These are phyloP conservation scores for Phylloporus arenicola DNA, from an alignment of 768 basidiomycete genomes.

Conservation along the genomic window DNA sequence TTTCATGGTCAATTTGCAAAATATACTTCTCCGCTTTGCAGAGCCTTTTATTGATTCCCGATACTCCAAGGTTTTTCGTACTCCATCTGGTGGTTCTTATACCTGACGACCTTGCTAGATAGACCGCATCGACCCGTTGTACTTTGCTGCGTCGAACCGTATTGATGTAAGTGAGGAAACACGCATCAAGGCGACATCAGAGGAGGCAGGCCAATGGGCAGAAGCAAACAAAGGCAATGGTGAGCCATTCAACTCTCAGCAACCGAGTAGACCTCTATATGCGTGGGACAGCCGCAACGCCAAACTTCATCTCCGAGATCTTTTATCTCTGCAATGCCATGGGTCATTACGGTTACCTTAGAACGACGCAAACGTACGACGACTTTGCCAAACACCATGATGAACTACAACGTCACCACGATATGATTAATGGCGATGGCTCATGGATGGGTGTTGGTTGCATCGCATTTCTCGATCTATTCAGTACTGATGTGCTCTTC, in stretches of 20 bases:
- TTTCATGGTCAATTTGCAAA: slow-evolving; percentile 88
- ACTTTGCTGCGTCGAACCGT: slow-evolving; percentile 65
- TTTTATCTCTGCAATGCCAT: slow-evolving; percentile 86
- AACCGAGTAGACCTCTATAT: background rate
- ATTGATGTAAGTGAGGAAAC: slow-evolving; percentile 86
- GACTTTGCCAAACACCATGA: slow-evolving; percentile 70
- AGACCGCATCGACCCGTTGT: slow-evolving; percentile 83
- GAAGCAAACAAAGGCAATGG: slow-evolving; percentile 46
- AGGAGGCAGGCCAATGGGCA: slow-evolving; percentile 76
- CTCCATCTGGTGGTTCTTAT: background rate
- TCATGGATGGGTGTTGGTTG: slow-evolving; percentile 76
- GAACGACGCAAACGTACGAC: slow-evolving; percentile 71
- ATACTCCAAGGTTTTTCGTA: slow-evolving; percentile 66
- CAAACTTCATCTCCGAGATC: slow-evolving; percentile 93
- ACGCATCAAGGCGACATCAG: slow-evolving; percentile 85
- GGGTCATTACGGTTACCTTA: slow-evolving; percentile 84
- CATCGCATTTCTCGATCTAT: background rate
- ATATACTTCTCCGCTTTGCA: slow-evolving; percentile 76
- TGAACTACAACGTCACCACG: slow-evolving; percentile 72
- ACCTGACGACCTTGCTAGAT: slow-evolving; percentile 46
- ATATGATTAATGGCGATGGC: slow-evolving; percentile 67
- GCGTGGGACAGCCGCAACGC: slow-evolving; percentile 44
- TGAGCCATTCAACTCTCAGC: slow-evolving; percentile 16
- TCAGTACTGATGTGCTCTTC: slow-evolving; percentile 1
- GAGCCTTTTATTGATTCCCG: slow-evolving; percentile 93